Evolutionary conservation across 306 rosid genomes (phyloP).

Genomic region (Spatholobus suberectus): DNA sequence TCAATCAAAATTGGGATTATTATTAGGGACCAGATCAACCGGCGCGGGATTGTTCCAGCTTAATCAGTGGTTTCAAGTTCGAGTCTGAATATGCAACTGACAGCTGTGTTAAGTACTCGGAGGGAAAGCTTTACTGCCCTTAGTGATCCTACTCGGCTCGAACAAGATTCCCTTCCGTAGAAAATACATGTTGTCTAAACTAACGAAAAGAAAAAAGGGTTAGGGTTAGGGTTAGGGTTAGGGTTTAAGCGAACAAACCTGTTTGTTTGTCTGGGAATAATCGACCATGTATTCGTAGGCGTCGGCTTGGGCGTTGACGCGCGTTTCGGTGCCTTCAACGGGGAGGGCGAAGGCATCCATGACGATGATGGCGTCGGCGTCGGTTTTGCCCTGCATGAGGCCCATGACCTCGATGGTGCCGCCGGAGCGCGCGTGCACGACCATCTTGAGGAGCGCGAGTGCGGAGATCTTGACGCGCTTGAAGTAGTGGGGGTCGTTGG

Average conservation of each 20-base stretch:
- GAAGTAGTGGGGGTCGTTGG: constrained; percentile 86
- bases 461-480: constrained; percentile 98
- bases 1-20: neutral
- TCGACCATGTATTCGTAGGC: constrained; percentile 98
- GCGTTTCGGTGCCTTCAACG: constrained; percentile 96
- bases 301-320: constrained; percentile 99
- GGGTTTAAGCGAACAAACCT: constrained; percentile 56
- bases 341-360: constrained; percentile 97
- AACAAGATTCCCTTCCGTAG: no score
- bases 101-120: no score
- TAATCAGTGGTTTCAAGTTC: no score
- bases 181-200: no score
- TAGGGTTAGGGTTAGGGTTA: constrained; percentile 31
- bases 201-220: no score
- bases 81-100: no score
- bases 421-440: constrained; percentile 96
- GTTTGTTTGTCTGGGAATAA: constrained; percentile 91
- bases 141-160: no score
- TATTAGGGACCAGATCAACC: no score
- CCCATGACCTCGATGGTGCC: constrained; percentile 99
- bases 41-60: no score
- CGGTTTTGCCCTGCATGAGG: constrained; percentile 97
- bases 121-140: no score
- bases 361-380: constrained; percentile 87
- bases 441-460: constrained; percentile 97